Evolutionary conservation across 495 filamentous ascomycete species (phyloP), one percentile per base, ranked within the genome.

Genomic region (Saxophila tyrrhenica): DNA sequence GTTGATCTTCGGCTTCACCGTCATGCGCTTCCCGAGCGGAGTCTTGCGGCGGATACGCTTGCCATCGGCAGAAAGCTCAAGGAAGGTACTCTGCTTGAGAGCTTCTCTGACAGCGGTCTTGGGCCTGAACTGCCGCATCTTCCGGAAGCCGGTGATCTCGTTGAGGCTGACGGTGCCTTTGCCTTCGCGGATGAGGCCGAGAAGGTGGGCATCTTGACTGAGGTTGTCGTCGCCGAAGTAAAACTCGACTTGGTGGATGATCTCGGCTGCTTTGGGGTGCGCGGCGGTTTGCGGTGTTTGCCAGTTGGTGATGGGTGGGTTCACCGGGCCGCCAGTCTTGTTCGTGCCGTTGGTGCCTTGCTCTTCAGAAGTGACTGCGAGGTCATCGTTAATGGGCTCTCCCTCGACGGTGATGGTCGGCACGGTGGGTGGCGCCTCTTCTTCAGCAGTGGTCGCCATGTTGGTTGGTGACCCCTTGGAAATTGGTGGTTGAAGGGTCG

Each of bases 171-270:
- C 66, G 2, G 64, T 61, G 7, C 54, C 32, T 48, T 69, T 72
- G 45, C 64, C 53, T 38, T 56, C 46, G 9, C 61, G 61, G 42
- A 61, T 60, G 44, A 60, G 51, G 25, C 57, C 55, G 39, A 70
- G 64, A 10, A 72, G 53, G 51, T 67, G 55, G 9, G 49, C 42
- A 53, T 70, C 68, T 2, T 39, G 59, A 22, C 57, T 58, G 17
- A 72, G 66, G 50, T 71, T 72, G 48, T 70, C 67, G 44, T 71
- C 69, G 39, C 67, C 68, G 63, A 72, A 72, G 57, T 72, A 72
- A 63, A 48, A 70, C 41, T 72, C 69, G 38, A 72, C 67, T 56
- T 71, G 60, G 19, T 57, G 52, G 20, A 63, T 13, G 44, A 61
- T 61, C 20, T 61, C 58, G 10, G n/a, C 53, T 11, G 58, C 54